Evolutionary conservation across 2,329 filamentous ascomycete species (phyloP).

Genomic region (Clarireedia paspali): DNA sequence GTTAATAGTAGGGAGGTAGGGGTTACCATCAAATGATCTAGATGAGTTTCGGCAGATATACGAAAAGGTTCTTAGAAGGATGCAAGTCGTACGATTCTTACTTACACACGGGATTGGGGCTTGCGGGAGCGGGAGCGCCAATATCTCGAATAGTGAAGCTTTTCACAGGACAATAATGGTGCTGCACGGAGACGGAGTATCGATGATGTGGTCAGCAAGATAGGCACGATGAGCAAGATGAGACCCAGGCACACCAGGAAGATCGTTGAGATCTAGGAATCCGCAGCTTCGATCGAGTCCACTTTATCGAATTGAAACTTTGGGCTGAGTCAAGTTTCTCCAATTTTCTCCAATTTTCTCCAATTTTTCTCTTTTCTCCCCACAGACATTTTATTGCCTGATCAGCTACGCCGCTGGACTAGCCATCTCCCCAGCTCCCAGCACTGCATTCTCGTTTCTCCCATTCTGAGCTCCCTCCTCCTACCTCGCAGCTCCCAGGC

Average conservation of each 20-base stretch:
- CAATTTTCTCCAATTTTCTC: not conserved
- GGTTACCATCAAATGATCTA: not conserved
- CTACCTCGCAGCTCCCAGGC: not conserved
- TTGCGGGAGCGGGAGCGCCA: slow-evolving; percentile 6
- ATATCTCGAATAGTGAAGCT: not conserved
- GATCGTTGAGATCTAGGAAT: slow-evolving; percentile 5
- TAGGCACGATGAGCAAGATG: not conserved
- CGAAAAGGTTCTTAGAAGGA: slow-evolving; percentile 1
- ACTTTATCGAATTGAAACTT: not conserved
- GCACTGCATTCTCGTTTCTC: too few relatives aligned
- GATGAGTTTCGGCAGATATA: not conserved
- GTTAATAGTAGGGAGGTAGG: not conserved
- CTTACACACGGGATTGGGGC: not conserved
- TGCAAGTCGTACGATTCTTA: slow-evolving; percentile 6
- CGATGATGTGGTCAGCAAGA: slow-evolving; percentile 1
- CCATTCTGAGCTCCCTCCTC: not conserved
- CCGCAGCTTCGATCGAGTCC: not conserved
- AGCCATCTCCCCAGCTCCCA: too few relatives aligned
- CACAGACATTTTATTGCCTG: not conserved
- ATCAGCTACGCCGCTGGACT: too few relatives aligned
- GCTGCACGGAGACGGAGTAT: not conserved
- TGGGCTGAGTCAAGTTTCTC: not conserved
- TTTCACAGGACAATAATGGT: not conserved
- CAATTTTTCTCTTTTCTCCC: not conserved
- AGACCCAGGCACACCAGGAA: not conserved